Base-by-base conservation (phyloP, 148 eudicot genomes). In the Diospyros kaki region DNA sequence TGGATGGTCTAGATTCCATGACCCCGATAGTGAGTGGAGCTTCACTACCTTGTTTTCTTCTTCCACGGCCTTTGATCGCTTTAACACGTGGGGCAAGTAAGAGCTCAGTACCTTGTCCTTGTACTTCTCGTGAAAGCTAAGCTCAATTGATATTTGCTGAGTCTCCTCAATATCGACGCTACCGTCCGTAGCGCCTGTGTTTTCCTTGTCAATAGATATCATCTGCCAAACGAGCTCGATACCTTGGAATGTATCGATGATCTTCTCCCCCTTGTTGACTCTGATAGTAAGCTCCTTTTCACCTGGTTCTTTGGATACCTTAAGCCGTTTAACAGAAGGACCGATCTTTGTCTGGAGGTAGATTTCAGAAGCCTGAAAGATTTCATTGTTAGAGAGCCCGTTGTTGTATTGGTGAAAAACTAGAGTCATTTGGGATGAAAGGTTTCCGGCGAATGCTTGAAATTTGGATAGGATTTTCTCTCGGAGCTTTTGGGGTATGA, bases 1-100 rank as follows among this genome's bases (percentile, higher is more conserved):
- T 0, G 82, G 82, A 53, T 79, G 82, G 2, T 79, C 69, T 0
- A 79, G 73, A 52, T 79, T 67, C 14, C 74, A 9, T 0, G 62
- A 74, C 13, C 48, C 65, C 10, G 7, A 10, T 2, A 68, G 17
- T 3, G 72, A 28, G 62, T 76, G 50, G 0, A 68, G 15, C 50
- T 76, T 68, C 56, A 76, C 44, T 0, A 58, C 68, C 55, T 50
- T 76, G 48, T 59, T 68, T 15, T 59, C 67, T 1, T 76, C 41
- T 39, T 60, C 43, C 6, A 76, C 51, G 8, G 56, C 73, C 54
- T 76, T 41, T 7, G 69, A 45, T 28, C 44, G 61, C 15, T 68
- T 46, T 18, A 69, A 6, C 0, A 77, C 54, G 38, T 6, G 63
- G 0, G 79, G 74, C 18, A 77, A 53, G 65, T 77, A 77, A 70